Percentiles rank a stretch among this genome's conserved stretches.
Conservation (phyloP, 176 grass and related monocot genomes). For the Eremochloa ophiuroides region DNA sequence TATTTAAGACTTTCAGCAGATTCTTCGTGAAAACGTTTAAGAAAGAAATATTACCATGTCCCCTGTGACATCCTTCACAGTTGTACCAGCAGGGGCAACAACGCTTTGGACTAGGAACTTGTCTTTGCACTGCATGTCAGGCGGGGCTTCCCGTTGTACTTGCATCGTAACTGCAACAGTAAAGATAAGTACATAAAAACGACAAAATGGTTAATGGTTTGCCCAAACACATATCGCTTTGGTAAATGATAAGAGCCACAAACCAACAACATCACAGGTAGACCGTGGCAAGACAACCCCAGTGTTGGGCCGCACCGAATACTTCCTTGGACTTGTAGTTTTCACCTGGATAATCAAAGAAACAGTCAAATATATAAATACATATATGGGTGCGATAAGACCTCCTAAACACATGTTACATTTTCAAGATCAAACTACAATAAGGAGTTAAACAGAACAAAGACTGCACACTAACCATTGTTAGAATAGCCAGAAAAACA, state of each 20-base stretch:
- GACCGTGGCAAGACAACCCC: conserved; percentile 61
- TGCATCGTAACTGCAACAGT: conserved; percentile 70
- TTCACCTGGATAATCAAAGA: conserved; percentile 53
- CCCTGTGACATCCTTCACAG: conserved; percentile 53
- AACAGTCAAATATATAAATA: conserved; percentile 5
- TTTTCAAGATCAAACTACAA: background rate
- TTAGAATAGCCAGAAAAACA: conserved; percentile 1
- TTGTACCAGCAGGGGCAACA: conserved; percentile 33
- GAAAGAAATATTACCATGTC: conserved; percentile 48
- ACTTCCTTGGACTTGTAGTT: conserved; percentile 82
- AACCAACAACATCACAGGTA: conserved; percentile 74
- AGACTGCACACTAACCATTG: background rate
- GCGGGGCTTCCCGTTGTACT: conserved; percentile 42
- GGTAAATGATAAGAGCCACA: background rate
- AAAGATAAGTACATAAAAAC: background rate
- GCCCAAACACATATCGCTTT: background rate
- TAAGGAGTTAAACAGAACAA: conserved; percentile 11
- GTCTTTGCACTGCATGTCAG: conserved; percentile 79
- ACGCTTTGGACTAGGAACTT: conserved; percentile 74
- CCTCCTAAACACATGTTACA: background rate
- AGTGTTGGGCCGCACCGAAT: conserved; percentile 67
- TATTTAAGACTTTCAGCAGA: background rate
- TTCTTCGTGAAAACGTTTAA: background rate
- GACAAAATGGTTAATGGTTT: background rate
- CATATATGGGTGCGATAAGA: background rate